Percentiles rank a stretch among this genome's conserved stretches.
Conservation (phyloP, 75 land plant genomes). For the Chamaecyparis obtusa region DNA sequence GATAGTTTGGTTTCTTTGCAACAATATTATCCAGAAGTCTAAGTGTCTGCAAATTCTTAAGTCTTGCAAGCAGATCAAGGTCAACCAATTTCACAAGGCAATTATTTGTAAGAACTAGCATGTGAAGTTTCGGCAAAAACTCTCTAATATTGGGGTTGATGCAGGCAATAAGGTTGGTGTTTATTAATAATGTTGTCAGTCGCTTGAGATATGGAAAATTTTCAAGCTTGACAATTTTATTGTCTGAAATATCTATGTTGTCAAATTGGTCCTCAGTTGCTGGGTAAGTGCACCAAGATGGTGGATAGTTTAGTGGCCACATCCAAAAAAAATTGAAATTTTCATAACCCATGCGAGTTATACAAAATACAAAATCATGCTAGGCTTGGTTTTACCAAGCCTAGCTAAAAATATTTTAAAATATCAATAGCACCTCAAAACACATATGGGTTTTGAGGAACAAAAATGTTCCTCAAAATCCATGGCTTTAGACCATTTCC, state of each 20-base stretch:
- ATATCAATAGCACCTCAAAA: no score
- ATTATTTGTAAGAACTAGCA: conserved; percentile 91
- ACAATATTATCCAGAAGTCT: conserved; percentile 84
- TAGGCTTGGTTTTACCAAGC: no score
- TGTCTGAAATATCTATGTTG: conserved; percentile 93
- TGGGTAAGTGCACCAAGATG: no score
- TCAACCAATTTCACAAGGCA: conserved; percentile 84
- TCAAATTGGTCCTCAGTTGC: conserved; percentile 90
- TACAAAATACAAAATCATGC: no score
- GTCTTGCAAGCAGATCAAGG: conserved; percentile 86
- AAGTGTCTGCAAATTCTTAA: conserved; percentile 75
- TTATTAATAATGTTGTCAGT: conserved; percentile 78
- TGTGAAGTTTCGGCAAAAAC: conserved; percentile 83
- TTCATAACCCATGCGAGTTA: no score
- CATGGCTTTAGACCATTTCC: no score
- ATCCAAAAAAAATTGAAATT: no score
- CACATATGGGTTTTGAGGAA: no score
- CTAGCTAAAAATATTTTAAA: no score
- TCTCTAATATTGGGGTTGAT: conserved; percentile 90
- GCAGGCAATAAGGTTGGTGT: conserved; percentile 93
- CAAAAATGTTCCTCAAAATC: no score
- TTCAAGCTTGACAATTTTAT: conserved; percentile 99
- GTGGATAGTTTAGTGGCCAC: no score
- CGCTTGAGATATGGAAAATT: conserved; percentile 81
- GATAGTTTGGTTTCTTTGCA: conserved; percentile 82